A percentile compares a stretch with the other conserved stretches of the same genome.
Conservation (phyloP, 164 flowering plant genomes). For the Umbilicus rupestris region DNA sequence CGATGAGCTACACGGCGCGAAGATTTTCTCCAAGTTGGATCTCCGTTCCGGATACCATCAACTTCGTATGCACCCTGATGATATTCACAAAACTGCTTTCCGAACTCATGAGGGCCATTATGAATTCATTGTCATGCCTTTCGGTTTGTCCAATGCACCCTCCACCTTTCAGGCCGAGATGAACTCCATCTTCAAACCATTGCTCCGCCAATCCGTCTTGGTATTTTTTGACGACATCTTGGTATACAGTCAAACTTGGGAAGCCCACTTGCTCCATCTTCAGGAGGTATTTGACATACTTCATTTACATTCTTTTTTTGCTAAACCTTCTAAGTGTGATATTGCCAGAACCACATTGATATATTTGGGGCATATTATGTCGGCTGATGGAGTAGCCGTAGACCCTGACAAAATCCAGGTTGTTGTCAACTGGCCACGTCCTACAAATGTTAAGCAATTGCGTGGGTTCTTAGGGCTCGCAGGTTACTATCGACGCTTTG, state of each 20-base stretch:
- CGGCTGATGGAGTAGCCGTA: not conserved
- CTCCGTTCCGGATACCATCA: slow-evolving; percentile 6
- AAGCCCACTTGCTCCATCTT: not conserved
- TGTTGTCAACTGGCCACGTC: not conserved
- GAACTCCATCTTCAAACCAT: not conserved
- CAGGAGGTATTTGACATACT: not conserved
- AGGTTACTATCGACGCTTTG: not conserved
- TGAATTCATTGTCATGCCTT: slow-evolving; percentile 13
- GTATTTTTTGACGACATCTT: not conserved
- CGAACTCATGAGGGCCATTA: slow-evolving; percentile 12
- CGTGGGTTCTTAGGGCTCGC: not conserved
- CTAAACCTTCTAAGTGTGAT: not conserved
- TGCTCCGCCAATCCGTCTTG: not conserved
- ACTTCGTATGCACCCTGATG: not conserved
- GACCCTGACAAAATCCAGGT: not conserved
- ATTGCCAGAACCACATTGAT: not conserved
- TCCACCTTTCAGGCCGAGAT: not conserved
- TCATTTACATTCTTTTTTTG: not conserved
- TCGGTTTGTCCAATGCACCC: not conserved
- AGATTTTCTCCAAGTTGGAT: slow-evolving; percentile 11
- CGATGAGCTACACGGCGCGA: slow-evolving; percentile 12
- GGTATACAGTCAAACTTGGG: not conserved
- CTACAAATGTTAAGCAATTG: not conserved
- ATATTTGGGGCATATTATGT: not conserved
- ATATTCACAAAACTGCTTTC: slow-evolving; percentile 11